Conservation (phyloP, 192 early-diverging fungal species). For the Backusella parvicylindrica region DNA sequence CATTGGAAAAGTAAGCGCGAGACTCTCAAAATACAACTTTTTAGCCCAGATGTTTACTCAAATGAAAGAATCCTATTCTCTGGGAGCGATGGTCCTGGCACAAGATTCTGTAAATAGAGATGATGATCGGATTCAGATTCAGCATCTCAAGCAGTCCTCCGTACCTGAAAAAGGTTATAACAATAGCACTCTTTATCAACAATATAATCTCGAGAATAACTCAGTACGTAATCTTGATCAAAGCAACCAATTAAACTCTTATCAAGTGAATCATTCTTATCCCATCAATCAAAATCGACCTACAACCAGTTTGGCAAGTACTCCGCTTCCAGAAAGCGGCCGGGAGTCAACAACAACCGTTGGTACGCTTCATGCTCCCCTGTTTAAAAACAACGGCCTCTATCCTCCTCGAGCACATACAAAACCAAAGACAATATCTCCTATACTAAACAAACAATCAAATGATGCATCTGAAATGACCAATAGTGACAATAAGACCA, state of each 20-base stretch:
- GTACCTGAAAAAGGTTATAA: not conserved
- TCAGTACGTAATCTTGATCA: not conserved
- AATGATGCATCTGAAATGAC: not conserved
- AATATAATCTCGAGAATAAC: not conserved
- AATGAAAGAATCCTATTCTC: constrained; percentile 29
- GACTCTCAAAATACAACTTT: constrained; percentile 39
- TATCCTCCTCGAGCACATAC: not conserved
- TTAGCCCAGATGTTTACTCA: constrained; percentile 36
- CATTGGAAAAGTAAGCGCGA: constrained; percentile 6
- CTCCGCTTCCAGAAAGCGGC: not conserved
- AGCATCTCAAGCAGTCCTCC: not conserved
- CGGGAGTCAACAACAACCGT: not conserved
- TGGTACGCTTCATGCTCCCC: not conserved
- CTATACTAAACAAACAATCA: not conserved
- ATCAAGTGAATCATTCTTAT: not conserved
- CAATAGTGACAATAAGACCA: not conserved
- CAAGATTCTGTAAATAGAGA: constrained; percentile 4
- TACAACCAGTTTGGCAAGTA: not conserved
- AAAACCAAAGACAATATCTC: not conserved
- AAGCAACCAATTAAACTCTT: not conserved
- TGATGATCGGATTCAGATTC: not conserved
- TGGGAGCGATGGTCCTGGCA: constrained; percentile 2
- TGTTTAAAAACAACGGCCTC: not conserved
- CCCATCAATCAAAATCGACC: not conserved
- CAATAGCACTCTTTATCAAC: not conserved